Base-by-base conservation (phyloP, 2,329 filamentous ascomycete genomes). In the Ophiostoma sp. region DNA sequence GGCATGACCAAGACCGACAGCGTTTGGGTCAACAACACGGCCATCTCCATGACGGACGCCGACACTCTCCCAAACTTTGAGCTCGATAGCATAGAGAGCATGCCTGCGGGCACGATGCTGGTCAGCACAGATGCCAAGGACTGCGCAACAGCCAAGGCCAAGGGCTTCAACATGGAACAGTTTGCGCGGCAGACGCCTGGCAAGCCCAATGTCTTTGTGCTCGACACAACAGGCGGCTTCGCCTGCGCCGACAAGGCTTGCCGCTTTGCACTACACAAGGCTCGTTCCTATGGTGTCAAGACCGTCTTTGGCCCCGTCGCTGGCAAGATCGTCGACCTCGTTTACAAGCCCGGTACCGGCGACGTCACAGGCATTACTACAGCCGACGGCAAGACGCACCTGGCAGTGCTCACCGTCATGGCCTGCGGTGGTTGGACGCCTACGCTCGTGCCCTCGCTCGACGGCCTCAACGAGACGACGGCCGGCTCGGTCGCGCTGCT, bases 401-500 rank as follows among this genome's bases (percentile, higher is more conserved):
- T 18, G 0, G 77, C 80, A 0, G 72, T 69, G 0, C 63, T 80
- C 8, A 76, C 75, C 3, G 75, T 82, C 55, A 71, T 82, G 45
- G 79, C 80, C 0, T 78, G 78, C 65, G 81, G 81, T 1, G 77
- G 78, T 1, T 81, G 80, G 77, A 82, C 81, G 0, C 81, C 80
- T 0, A 72, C 75, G 1, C 70, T 83, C 1, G 65, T 82, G 0
- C 79, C 81, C 0, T 72, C 77, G 8, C 72, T 81, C 0, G 78
- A 81, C 60, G 74, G 74, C 0, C 72, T 84, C 0, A 77, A 78
- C n/a, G 82, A 85, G 72, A 78, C 82, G 0, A 84, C 83, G 0
- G 80, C 78, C 0, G 82, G 82, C 0, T 79, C 78, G 0, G 79
- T 84, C 3, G 76, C 78, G 0, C 75, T 79, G 11, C 74, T 84